phyloP scores from a whole-genome alignment of 2,329 filamentous ascomycete genomes.

The Pestalotiopsis sp. region DNA sequence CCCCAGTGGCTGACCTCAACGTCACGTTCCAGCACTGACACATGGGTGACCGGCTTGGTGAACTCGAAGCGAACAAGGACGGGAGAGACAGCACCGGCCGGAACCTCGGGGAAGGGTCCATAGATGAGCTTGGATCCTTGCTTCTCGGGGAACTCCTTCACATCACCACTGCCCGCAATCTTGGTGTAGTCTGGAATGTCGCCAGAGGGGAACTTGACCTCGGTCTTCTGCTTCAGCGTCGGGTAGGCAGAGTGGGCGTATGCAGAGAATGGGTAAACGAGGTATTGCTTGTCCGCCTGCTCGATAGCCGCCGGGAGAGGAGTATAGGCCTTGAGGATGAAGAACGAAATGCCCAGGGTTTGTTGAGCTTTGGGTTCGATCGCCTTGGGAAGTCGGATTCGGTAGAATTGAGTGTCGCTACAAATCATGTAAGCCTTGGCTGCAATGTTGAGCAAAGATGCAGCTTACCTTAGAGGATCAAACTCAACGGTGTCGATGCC shows the following conservation, averaged over 20 bases:
- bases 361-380: constrained; percentile 77
- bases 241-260: constrained; percentile 83
- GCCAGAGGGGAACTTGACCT: constrained; percentile 81
- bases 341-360: constrained; percentile 86
- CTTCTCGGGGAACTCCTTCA: constrained; percentile 70
- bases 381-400: constrained; percentile 74
- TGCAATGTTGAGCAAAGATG: constrained; percentile 14
- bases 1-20: constrained; percentile 98
- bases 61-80: constrained; percentile 90
- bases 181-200: constrained; percentile 86
- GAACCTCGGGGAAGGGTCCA: constrained; percentile 81
- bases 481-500: constrained; percentile 68
- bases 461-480: constrained; percentile 56
- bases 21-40: constrained; percentile 80
- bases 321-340: constrained; percentile 73
- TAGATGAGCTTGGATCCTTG: constrained; percentile 87
- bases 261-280: constrained; percentile 82
- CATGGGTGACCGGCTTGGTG: constrained; percentile 85
- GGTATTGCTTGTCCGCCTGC: constrained; percentile 86
- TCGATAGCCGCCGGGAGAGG: constrained; percentile 80
- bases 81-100: constrained; percentile 73
- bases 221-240: constrained; percentile 94
- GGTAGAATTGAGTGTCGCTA: constrained; percentile 80
- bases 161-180: constrained; percentile 64
- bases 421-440: constrained; percentile 22